A percentile compares a stretch with the other conserved stretches of the same genome.
These are phyloP conservation scores for Tuber borchii DNA, from an alignment of 495 filamentous ascomycete genomes.

Conservation along the genomic window DNA sequence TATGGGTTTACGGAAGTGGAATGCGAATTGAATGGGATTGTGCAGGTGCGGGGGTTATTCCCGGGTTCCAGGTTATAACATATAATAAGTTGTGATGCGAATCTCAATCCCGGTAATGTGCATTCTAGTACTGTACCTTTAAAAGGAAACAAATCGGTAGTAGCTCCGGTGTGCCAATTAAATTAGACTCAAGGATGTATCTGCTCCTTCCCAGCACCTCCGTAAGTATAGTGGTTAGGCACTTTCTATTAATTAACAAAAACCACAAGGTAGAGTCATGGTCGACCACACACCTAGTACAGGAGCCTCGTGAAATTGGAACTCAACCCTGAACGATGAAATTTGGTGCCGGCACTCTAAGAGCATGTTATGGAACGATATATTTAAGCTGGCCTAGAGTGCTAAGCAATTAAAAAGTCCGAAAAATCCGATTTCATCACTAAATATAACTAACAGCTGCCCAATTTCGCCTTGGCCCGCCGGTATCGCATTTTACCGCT, in stretches of 20 bases:
- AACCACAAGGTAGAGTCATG: background rate
- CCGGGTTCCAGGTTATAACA: background rate
- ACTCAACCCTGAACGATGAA: background rate
- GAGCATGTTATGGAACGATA: too few species aligned
- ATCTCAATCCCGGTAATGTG: background rate
- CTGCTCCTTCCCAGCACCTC: background rate
- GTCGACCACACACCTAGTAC: background rate
- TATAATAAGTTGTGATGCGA: background rate
- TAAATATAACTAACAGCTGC: too few species aligned
- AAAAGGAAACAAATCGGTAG: background rate
- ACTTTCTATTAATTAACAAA: background rate
- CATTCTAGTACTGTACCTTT: too few species aligned
- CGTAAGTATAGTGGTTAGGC: background rate
- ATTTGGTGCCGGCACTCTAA: too few species aligned
- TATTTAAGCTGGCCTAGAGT: too few species aligned
- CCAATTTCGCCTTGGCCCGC: too few species aligned
- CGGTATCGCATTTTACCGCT: too few species aligned
- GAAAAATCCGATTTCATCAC: too few species aligned
- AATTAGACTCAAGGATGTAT: background rate
- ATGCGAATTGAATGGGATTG: background rate
- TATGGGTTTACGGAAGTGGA: background rate
- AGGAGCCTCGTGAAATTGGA: background rate
- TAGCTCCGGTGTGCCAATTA: background rate
- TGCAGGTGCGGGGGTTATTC: background rate
- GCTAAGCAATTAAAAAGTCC: too few species aligned